phyloP scores from a whole-genome alignment of 345 rosid genomes.

The Rhizophora mangle region DNA sequence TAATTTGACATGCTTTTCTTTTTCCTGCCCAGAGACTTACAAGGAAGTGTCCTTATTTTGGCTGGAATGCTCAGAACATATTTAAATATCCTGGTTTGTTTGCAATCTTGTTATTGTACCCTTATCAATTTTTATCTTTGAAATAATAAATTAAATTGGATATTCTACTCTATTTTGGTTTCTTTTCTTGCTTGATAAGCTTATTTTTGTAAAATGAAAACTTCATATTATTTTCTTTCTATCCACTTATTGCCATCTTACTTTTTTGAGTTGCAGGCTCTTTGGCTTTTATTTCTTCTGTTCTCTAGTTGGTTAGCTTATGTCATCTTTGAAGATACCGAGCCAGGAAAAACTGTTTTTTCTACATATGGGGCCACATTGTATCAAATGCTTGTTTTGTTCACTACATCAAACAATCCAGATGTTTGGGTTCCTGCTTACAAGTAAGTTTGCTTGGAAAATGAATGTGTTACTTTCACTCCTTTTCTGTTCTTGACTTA shows the following conservation, averaged over 20 bases:
- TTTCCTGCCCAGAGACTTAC: conserved; percentile 56
- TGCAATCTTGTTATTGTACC: conserved; percentile 12
- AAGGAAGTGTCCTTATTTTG: conserved; percentile 55
- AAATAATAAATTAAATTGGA: background rate
- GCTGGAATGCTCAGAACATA: conserved; percentile 92
- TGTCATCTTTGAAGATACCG: conserved; percentile 97
- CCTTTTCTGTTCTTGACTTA: background rate
- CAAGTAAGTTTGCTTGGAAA: conserved; percentile 57
- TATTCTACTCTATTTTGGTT: background rate
- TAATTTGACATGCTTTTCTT: conserved; percentile 8
- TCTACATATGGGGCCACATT: conserved; percentile 76
- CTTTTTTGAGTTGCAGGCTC: conserved; percentile 60
- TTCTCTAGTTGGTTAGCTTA: conserved; percentile 92
- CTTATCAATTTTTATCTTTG: conserved; percentile 3
- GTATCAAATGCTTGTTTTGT: conserved; percentile 84
- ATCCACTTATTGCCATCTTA: conserved; percentile 19
- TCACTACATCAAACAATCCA: conserved; percentile 97
- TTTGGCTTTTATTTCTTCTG: conserved; percentile 79
- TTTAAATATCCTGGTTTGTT: conserved; percentile 79
- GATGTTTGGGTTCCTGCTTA: conserved; percentile 99
- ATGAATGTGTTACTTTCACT: conserved; percentile 1
- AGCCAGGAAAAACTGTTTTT: conserved; percentile 63
- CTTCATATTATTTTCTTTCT: conserved; percentile 5
- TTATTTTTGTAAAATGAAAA: background rate
- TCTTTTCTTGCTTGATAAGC: background rate